Conservation (phyloP, 768 basidiomycete genomes). For the Phanerochaete sordida region DNA sequence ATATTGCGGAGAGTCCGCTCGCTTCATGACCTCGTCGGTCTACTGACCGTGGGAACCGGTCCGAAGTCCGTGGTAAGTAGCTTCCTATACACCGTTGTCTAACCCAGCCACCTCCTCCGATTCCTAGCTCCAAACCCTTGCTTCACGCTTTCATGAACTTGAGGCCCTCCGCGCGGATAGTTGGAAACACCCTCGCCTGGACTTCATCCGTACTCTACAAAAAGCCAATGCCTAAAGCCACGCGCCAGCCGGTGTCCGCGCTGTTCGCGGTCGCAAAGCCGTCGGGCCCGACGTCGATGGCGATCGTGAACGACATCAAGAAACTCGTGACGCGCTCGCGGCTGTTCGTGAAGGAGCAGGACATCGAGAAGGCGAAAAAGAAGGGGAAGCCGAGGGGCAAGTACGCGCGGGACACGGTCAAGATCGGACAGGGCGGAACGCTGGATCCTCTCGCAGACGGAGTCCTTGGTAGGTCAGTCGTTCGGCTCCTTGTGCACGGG, state of each 20-base stretch:
- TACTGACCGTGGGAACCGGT: background rate
- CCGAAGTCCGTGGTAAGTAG: background rate
- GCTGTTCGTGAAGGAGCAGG: slow-evolving; percentile 65
- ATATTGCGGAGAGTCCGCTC: background rate
- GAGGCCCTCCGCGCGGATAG: background rate
- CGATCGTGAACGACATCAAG: slow-evolving; percentile 81
- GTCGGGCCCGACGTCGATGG: slow-evolving; percentile 91
- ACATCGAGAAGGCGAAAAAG: slow-evolving; percentile 46
- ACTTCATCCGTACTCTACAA: background rate
- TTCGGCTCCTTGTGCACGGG: background rate
- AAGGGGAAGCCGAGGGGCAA: slow-evolving; percentile 28
- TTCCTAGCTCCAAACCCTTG: too few species aligned
- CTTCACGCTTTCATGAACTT: background rate
- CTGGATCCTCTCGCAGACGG: slow-evolving; percentile 96
- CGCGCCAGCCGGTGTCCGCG: slow-evolving; percentile 65
- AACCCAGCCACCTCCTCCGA: background rate
- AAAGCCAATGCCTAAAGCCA: slow-evolving; percentile 62
- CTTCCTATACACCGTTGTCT: background rate
- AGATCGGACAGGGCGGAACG: slow-evolving; percentile 93
- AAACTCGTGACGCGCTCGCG: slow-evolving; percentile 71
- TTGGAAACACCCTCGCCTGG: too few species aligned
- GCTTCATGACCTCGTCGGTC: background rate
- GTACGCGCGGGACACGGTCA: slow-evolving; percentile 45
- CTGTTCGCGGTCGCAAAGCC: slow-evolving; percentile 91
- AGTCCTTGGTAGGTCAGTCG: slow-evolving; percentile 21